Evolutionary conservation across 306 rosid genomes (phyloP), one percentile per base, ranked within the genome.

Genomic region (Malus asiatica): DNA sequence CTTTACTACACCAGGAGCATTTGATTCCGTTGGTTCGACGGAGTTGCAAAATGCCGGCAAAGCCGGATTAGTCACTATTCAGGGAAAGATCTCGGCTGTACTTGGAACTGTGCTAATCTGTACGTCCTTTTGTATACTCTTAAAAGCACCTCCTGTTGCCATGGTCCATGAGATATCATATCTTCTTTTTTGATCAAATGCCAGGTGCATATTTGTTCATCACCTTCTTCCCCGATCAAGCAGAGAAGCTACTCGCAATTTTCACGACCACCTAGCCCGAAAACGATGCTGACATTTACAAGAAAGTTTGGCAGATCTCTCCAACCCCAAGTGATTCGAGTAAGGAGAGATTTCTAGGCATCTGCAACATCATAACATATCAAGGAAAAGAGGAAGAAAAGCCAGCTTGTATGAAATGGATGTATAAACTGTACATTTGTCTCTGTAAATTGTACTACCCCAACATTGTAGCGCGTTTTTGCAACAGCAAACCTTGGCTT

Each of bases 171-270:
- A 64, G 22, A 15, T 32, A 38, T 7, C 10, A 1, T 7, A 38
- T 38, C 42, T 38, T 52, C 58, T 45, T 6, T 48, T 48, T 18
- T 48, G 20, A 48, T 53, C 75, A 68, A 83, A 68, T 72, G 22
- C 63, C 88, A 95, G 98, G 92, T 86, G 98, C 98, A 73, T 89
- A 72, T 80, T 57, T 92, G 30, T 95, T 95, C 87, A 69, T 92
- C 68, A 95, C 98, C 58, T 86, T 95, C 86, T 95, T 95, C 83
- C 98, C 98, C 64, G 97, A 95, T 2, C 97, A 95, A 84, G 98
- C 98, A 23, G 98, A 95, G 90, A 90, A 92, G 86, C 66, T 95
- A 72, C 66, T 95, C 72, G 87, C 86, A 81, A 4, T 89, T 76
- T 87, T 70, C 72, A 90, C 95, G 19, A 27, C 83, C 67, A 75